A percentile compares a stretch with the other conserved stretches of the same genome.
These are phyloP conservation scores for Hymenoscyphus occultus DNA, from an alignment of 2,329 filamentous ascomycete species.

Conservation along the genomic window DNA sequence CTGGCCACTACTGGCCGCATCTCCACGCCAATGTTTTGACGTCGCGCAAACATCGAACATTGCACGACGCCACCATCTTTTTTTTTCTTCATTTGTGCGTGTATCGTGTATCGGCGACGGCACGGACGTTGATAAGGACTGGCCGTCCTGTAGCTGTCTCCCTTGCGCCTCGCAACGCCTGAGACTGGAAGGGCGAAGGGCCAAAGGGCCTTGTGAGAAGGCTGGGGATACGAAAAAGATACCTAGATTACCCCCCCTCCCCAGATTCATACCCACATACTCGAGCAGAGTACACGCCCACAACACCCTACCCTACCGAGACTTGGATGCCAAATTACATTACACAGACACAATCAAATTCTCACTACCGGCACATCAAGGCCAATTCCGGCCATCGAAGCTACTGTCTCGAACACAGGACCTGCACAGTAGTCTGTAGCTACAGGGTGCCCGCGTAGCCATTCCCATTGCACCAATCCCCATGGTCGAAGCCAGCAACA, in stretches of 20 bases:
- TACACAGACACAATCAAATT: background rate
- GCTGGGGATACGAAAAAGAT: background rate
- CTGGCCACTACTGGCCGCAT: background rate
- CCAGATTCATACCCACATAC: background rate
- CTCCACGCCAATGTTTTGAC: background rate
- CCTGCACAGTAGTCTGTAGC: background rate
- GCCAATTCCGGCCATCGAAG: background rate
- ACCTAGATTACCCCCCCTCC: background rate
- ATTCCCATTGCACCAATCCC: slow-evolving; percentile 2
- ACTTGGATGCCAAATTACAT: background rate
- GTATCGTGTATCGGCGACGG: background rate
- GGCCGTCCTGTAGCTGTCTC: background rate
- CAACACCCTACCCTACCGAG: background rate
- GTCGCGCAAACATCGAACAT: background rate
- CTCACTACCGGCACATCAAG: background rate
- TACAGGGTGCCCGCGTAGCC: background rate
- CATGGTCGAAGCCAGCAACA: slow-evolving; percentile 19
- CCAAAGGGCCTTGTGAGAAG: background rate
- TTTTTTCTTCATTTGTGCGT: background rate
- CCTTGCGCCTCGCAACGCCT: background rate
- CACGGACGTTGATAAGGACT: slow-evolving; percentile 3
- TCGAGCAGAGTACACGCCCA: background rate
- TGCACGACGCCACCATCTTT: background rate
- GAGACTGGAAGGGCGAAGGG: background rate
- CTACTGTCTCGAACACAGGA: background rate